phyloP scores from a whole-genome alignment of 2,329 filamentous ascomycete species.

The Xylaria sp. region DNA sequence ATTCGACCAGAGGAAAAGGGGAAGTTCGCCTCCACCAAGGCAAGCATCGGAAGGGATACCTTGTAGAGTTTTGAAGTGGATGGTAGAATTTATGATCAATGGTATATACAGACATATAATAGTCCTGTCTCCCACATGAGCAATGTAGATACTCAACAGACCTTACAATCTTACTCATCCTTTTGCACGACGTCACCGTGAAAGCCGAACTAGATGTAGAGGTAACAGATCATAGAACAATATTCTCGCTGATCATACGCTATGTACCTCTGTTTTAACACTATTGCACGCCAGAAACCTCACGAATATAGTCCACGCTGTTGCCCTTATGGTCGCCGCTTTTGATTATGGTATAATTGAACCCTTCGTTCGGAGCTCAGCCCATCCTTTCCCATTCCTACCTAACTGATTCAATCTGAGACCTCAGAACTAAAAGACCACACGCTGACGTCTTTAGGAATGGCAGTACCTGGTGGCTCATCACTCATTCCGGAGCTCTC shows the following conservation, averaged over 20 bases:
- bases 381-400: neutral
- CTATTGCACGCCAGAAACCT: neutral
- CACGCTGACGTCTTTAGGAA: too few relatives aligned
- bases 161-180: neutral
- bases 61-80: slow-evolving; percentile 9
- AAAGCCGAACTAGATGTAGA: too few relatives aligned
- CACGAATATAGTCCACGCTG: neutral
- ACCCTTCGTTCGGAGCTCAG: too few relatives aligned
- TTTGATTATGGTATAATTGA: neutral
- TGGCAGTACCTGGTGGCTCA: too few relatives aligned
- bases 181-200: too few relatives aligned
- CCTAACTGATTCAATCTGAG: too few relatives aligned
- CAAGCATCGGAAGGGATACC: slow-evolving; percentile 19
- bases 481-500: too few relatives aligned
- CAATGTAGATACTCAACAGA: neutral
- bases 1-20: slow-evolving; percentile 36
- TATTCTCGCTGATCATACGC: neutral
- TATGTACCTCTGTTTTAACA: neutral
- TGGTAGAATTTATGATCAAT: neutral
- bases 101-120: neutral
- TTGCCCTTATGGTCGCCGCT: neutral
- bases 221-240: neutral
- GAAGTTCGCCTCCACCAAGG: slow-evolving; percentile 38
- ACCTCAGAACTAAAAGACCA: too few relatives aligned
- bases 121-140: too few relatives aligned